These are phyloP conservation scores for Neonectria sp. DNA, from an alignment of 2,329 filamentous ascomycete genomes.

Conservation along the genomic window DNA sequence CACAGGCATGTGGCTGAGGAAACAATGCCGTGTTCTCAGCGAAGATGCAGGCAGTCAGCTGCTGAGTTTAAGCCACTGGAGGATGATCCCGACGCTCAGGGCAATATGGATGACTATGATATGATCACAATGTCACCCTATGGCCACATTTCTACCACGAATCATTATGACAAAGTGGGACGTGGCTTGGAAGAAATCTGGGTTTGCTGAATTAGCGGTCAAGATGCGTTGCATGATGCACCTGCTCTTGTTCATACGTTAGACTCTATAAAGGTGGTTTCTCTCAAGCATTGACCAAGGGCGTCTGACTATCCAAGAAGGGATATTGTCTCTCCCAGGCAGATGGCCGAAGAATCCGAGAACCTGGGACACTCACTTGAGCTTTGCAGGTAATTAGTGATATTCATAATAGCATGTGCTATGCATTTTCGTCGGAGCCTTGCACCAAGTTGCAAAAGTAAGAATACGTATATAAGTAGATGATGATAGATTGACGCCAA, in stretches of 20 bases:
- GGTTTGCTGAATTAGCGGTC: slow-evolving; percentile 5
- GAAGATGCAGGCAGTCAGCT: background rate
- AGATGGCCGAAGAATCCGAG: too few species aligned
- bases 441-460: background rate
- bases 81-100: background rate
- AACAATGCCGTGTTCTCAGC: background rate
- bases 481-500: background rate
- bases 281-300: background rate
- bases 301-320: background rate
- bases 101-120: background rate
- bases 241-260: background rate
- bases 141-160: background rate
- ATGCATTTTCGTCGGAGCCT: background rate
- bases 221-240: background rate
- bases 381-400: background rate
- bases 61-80: background rate
- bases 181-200: background rate
- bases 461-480: background rate
- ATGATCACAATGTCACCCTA: background rate
- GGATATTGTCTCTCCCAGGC: too few species aligned
- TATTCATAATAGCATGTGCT: background rate
- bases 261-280: background rate
- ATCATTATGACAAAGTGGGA: background rate
- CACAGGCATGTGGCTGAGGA: background rate
- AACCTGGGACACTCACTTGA: too few species aligned